Evolutionary conservation across 345 rosid species (phyloP).

Genomic region (Lenwebbia sp.): DNA sequence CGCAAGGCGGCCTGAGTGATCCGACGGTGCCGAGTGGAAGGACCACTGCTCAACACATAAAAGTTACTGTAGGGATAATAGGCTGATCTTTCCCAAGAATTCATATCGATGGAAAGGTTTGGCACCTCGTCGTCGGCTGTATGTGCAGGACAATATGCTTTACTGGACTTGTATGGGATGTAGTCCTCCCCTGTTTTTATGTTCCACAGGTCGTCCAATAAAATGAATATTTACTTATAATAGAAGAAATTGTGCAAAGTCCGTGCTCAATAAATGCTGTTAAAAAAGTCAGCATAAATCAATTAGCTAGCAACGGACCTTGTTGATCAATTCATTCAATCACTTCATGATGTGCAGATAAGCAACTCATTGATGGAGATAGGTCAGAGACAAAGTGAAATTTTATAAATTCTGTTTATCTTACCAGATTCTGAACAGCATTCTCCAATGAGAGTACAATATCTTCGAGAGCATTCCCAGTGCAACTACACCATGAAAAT

Average conservation of each 20-base stretch:
- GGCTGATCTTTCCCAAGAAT: not conserved
- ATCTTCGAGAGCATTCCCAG: not conserved
- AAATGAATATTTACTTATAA: not conserved
- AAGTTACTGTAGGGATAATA: not conserved
- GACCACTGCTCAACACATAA: fast-evolving
- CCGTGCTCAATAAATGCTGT: not conserved
- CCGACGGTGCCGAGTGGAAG: not conserved
- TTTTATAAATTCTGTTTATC: too few relatives aligned
- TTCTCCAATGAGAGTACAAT: not conserved
- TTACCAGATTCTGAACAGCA: not conserved
- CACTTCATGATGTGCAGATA: too few relatives aligned
- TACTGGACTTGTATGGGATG: not conserved
- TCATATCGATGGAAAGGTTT: not conserved
- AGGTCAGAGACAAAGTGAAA: not conserved
- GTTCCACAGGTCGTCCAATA: not conserved
- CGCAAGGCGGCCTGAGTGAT: not conserved
- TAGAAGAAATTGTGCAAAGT: not conserved
- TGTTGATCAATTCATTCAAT: too few relatives aligned
- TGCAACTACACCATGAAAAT: not conserved
- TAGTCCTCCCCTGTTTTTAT: not conserved
- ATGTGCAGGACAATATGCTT: not conserved
- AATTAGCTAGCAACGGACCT: not conserved
- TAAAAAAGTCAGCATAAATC: not conserved
- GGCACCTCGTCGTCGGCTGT: fast-evolving
- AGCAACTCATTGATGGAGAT: not conserved